These are phyloP conservation scores for Diatrype stigma DNA, from an alignment of 2,329 filamentous ascomycete genomes.

Conservation along the genomic window DNA sequence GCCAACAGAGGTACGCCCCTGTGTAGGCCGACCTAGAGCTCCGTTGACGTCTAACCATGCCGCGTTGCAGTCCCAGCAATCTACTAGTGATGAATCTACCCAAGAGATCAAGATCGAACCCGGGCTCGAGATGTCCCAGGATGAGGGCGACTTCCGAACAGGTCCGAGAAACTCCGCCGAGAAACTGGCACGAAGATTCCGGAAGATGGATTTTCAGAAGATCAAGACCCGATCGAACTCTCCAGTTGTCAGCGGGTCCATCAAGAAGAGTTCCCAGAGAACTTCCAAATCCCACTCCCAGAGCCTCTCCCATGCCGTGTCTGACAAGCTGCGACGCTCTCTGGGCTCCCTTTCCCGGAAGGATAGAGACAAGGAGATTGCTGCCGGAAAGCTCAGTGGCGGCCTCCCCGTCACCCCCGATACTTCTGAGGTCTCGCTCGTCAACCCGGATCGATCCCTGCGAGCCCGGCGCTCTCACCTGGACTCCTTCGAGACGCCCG, in stretches of 20 bases:
- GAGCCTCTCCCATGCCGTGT: conserved; percentile 25
- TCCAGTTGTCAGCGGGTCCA: conserved; percentile 24
- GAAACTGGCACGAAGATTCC: conserved; percentile 26
- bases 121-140: conserved; percentile 27
- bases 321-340: conserved; percentile 37
- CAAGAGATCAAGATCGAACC: conserved; percentile 27
- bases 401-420: conserved; percentile 54
- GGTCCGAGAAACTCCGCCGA: conserved; percentile 22
- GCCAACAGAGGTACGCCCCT: conserved; percentile 19
- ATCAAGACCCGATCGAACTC: conserved; percentile 30
- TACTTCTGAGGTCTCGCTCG: conserved; percentile 41
- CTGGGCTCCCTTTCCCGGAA: conserved; percentile 27
- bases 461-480: conserved; percentile 38
- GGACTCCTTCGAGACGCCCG: conserved; percentile 41
- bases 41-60: conserved; percentile 9
- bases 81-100: conserved; percentile 16
- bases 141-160: conserved; percentile 20
- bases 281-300: conserved; percentile 23
- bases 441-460: conserved; percentile 27
- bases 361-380: conserved; percentile 22
- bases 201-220: conserved; percentile 26
- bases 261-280: conserved; percentile 27
- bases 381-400: conserved; percentile 14
- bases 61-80: conserved; percentile 22
- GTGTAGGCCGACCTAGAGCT: background rate